Evolutionary conservation across 805 yeast genomes (phyloP).

Genomic region (Sugiyamaella americana): DNA sequence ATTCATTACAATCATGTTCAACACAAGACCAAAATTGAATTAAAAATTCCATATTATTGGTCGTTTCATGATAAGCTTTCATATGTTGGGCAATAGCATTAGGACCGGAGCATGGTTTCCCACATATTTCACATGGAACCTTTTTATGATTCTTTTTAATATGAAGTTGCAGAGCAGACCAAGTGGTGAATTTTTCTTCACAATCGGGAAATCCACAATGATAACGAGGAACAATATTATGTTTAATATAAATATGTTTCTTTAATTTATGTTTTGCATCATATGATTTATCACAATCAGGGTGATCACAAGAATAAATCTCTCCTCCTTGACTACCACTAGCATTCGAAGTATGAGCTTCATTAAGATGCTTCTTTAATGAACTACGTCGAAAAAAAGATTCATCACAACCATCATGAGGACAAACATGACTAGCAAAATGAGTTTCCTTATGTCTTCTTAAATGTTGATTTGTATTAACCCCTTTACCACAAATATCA

Average conservation of each 20-base stretch:
- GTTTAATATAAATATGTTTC: slow-evolving; percentile 61
- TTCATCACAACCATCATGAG: slow-evolving; percentile 55
- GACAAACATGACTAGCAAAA: slow-evolving; percentile 56
- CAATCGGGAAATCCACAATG: slow-evolving; percentile 26
- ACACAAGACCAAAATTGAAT: slow-evolving; percentile 52
- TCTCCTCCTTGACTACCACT: no score
- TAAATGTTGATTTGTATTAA: slow-evolving; percentile 72
- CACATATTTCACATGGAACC: slow-evolving; percentile 57
- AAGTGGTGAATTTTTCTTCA: slow-evolving; percentile 18
- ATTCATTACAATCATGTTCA: slow-evolving; percentile 36
- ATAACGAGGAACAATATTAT: slow-evolving; percentile 36
- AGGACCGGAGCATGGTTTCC: slow-evolving; percentile 65
- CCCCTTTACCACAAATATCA: slow-evolving; percentile 72
- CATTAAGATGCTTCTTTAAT: slow-evolving; percentile 60
- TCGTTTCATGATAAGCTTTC: slow-evolving; percentile 65
- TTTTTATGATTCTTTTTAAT: slow-evolving; percentile 68
- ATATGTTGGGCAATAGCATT: slow-evolving; percentile 67
- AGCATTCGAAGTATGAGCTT: slow-evolving; percentile 40
- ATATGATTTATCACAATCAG: slow-evolving; percentile 58
- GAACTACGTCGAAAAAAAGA: slow-evolving; percentile 71
- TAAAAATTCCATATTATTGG: neutral
- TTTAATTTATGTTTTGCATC: slow-evolving; percentile 58
- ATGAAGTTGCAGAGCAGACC: slow-evolving; percentile 57
- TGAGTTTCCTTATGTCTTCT: slow-evolving; percentile 81
- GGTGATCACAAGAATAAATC: slow-evolving; percentile 47